These are phyloP conservation scores for carrot (Daucus carota) DNA, from an alignment of 129 eudicot species.

Conservation along the genomic window DNA sequence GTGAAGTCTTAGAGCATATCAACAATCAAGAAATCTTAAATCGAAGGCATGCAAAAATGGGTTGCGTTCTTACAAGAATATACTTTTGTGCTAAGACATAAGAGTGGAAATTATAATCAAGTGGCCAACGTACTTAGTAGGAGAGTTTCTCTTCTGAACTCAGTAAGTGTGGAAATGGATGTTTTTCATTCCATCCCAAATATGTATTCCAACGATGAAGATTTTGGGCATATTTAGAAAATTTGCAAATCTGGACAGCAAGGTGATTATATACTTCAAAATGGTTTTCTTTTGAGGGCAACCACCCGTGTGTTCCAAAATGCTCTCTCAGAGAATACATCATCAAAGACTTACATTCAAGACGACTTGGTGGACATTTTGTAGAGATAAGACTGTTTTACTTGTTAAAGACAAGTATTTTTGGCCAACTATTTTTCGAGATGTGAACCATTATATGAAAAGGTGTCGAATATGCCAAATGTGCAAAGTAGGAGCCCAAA, in stretches of 20 bases:
- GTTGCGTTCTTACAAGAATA: background rate
- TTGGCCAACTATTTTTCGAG: background rate
- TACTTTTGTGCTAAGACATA: background rate
- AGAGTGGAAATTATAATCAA: background rate
- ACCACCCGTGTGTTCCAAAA: background rate
- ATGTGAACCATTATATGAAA: background rate
- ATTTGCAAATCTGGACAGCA: background rate
- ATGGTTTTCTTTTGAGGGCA: background rate
- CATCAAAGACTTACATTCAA: background rate
- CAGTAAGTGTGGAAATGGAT: background rate
- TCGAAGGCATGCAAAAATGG: background rate
- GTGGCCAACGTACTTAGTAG: background rate
- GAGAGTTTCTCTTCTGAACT: background rate
- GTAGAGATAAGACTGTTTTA: background rate
- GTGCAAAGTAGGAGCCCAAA: background rate
- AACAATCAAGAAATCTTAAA: background rate
- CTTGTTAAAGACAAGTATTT: background rate
- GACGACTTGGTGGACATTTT: background rate
- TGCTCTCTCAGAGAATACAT: background rate
- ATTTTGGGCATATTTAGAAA: too few species aligned
- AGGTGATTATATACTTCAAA: background rate
- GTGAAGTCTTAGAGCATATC: background rate
- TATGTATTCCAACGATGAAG: background rate
- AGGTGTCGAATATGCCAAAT: background rate
- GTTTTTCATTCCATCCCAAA: background rate